Conservation (phyloP, 345 rosid species). For the Salix arbutifolia region DNA sequence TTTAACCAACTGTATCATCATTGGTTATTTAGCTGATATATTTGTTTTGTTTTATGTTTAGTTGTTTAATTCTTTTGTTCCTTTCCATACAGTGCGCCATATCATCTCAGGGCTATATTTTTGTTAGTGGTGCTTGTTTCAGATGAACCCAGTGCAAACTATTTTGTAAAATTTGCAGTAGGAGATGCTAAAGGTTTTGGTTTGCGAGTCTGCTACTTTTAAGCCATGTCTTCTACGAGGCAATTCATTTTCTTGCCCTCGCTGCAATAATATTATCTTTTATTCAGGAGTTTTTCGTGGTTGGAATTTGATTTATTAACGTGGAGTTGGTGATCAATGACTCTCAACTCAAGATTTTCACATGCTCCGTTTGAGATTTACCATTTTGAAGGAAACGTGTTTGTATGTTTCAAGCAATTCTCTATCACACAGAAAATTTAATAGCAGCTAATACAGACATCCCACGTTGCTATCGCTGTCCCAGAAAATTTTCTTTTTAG, state of each 20-base stretch:
- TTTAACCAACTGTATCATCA: conserved; percentile 26
- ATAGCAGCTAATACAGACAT: neutral
- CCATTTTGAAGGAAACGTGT: neutral
- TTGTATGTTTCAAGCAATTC: neutral
- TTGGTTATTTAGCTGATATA: conserved; percentile 32
- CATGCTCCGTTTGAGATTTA: neutral
- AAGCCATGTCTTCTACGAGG: neutral
- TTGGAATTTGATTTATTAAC: neutral
- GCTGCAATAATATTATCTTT: neutral
- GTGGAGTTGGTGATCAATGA: neutral
- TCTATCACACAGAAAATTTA: neutral
- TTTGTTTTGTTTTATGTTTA: conserved; percentile 9
- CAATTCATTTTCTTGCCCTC: neutral
- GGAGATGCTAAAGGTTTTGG: neutral
- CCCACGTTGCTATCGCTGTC: neutral
- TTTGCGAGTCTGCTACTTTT: neutral
- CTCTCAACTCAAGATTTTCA: neutral
- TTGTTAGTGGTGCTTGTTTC: neutral
- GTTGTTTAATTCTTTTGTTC: conserved; percentile 13
- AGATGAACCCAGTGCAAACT: neutral
- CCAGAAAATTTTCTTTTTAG: neutral
- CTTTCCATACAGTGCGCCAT: neutral
- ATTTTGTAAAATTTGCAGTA: neutral
- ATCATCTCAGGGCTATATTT: neutral
- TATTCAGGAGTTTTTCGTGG: neutral